A percentile compares a stretch with the other conserved stretches of the same genome.
Evolutionary conservation across 2,329 filamentous ascomycete genomes (phyloP).

Genomic region (Fusarium haematococcum): DNA sequence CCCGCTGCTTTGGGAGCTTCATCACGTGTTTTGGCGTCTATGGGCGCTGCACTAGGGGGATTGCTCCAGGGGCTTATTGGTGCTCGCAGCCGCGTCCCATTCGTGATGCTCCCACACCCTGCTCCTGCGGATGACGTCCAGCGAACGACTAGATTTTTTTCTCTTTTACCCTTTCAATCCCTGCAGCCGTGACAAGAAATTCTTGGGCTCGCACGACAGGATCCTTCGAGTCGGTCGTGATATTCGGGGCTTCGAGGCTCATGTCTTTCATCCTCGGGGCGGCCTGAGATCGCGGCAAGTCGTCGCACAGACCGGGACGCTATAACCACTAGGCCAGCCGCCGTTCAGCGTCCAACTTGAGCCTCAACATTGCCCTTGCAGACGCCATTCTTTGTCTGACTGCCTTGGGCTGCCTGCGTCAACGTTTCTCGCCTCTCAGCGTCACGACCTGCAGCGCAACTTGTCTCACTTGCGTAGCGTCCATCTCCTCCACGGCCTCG

Average conservation of each 20-base stretch:
- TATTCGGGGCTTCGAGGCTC: not conserved
- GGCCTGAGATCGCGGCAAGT: not conserved
- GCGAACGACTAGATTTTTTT: constrained; percentile 3
- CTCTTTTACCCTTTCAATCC: not conserved
- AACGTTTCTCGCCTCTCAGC: not conserved
- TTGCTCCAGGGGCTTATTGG: constrained; percentile 19
- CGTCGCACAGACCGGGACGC: constrained; percentile 15
- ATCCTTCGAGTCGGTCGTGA: not conserved
- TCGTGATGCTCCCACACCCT: constrained; percentile 18
- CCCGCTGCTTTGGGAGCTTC: not conserved
- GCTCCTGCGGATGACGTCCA: constrained; percentile 26
- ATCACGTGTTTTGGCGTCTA: constrained; percentile 44
- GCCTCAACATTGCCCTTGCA: constrained; percentile 9
- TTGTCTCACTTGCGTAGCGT: not conserved
- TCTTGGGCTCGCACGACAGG: not conserved
- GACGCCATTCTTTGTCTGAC: not conserved
- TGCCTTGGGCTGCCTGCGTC: not conserved
- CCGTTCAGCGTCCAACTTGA: constrained; percentile 18
- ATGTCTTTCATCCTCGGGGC: constrained; percentile 4
- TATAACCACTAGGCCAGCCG: constrained; percentile 9
- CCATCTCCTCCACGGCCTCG: constrained; percentile 43
- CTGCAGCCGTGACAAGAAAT: constrained; percentile 10
- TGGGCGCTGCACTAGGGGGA: constrained; percentile 5
- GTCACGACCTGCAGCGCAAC: not conserved
- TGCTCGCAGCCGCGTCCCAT: constrained; percentile 25